Evolutionary conservation across 805 yeast genomes (phyloP), one percentile per base, ranked within the genome.

Genomic region (Debaryomyces tyrocola): DNA sequence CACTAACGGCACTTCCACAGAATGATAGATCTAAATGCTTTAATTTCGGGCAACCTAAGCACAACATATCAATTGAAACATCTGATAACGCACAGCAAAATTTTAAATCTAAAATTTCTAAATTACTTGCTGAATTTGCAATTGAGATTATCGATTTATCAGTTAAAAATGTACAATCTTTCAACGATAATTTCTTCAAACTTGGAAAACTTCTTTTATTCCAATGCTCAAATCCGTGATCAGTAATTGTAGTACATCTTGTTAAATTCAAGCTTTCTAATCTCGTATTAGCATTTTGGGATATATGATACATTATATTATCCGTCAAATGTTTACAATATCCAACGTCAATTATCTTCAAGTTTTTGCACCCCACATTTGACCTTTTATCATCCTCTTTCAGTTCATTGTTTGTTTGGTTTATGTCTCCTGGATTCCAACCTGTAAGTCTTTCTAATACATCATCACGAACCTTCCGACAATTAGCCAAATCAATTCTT

Each of bases 1-100:
- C 92, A 56, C 89, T 82, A 4, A 87, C 90, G 1, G 92, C 91
- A 27, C 86, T 77, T 4, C 92, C 92, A 64, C 92, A 87, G 57
- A 85, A 87, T 8, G 88, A 81, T 29, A 86, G 60, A 53, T 84
- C 84, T 49, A 87, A 64, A 17, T 65, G 62, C 37, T 70, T 61
- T 48, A 87, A 62, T 6, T 70, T 62, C 41, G 79, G 83, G 57
- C 90, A 85, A n/a, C 87, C 86, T 14, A 83, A 65, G 50, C 86
- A 76, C 17, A 87, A 62, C 1, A 84, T 80, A 52, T 86, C 89
- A 21, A 87, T 69, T 2, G 91, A 75, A 33, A 79, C 74, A 57
- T 87, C 91, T 8, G 87, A 79, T 40, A 87, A 63, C 2, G 88
- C 84, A 65, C 92, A 86, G 60, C 94, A 87, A 56, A 87, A 87